phyloP scores from a whole-genome alignment of 805 yeast species.

The Isabelozyma rhagii region DNA sequence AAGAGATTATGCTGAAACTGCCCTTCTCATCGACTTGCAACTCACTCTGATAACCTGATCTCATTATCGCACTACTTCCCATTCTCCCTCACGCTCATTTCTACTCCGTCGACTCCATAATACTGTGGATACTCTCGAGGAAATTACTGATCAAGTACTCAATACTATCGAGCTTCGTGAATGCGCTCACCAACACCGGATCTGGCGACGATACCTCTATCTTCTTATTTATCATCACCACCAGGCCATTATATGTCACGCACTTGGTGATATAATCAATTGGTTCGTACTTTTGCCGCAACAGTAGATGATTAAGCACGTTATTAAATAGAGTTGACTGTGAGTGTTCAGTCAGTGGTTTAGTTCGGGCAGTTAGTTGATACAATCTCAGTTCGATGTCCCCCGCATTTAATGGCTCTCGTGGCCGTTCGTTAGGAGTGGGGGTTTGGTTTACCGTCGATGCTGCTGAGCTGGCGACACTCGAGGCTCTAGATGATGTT shows the following conservation, averaged over 20 bases:
- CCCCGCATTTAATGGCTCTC: slow-evolving; percentile 8
- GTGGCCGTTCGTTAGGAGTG: slow-evolving; percentile 11
- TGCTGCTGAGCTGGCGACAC: slow-evolving; percentile 2
- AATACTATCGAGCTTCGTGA: slow-evolving; percentile 60
- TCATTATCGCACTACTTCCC: no score
- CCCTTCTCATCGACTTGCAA: no score
- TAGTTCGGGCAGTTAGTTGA: slow-evolving; percentile 1
- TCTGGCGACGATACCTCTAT: slow-evolving; percentile 64
- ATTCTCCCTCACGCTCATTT: no score
- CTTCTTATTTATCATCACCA: slow-evolving; percentile 60
- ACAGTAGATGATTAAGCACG: slow-evolving; percentile 22
- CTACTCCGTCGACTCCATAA: background rate
- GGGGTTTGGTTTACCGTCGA: slow-evolving; percentile 4
- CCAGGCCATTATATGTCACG: slow-evolving; percentile 54
- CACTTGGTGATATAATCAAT: slow-evolving; percentile 59
- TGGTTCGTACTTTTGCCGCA: slow-evolving; percentile 31
- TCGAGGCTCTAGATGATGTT: slow-evolving; percentile 4
- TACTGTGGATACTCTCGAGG: slow-evolving; percentile 9
- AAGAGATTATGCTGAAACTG: no score
- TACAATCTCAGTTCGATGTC: background rate
- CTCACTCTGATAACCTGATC: no score
- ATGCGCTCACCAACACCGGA: slow-evolving; percentile 60
- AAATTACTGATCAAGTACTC: slow-evolving; percentile 47
- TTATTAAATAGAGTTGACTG: slow-evolving; percentile 13
- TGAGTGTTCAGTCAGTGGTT: slow-evolving; percentile 1